Conservation (phyloP, 768 basidiomycete species). For the Postia placenta region DNA sequence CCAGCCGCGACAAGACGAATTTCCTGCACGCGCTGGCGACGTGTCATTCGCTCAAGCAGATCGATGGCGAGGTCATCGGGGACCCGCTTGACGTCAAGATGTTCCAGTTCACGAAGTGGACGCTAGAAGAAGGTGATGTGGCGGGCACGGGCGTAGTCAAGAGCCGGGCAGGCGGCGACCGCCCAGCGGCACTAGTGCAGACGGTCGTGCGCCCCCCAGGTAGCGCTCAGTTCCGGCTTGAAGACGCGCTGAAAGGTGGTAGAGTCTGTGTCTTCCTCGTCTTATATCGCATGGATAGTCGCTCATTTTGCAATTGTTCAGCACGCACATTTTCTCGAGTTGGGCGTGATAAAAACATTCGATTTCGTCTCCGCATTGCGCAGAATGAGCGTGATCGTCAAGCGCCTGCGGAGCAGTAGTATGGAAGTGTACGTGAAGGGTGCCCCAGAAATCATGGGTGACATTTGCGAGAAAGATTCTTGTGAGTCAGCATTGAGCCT, state of each 20-base stretch:
- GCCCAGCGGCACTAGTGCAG: slow-evolving; percentile 88
- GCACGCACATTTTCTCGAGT: slow-evolving; percentile 95
- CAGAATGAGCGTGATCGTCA: slow-evolving; percentile 97
- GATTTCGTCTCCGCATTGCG: slow-evolving; percentile 93
- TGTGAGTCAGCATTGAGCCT: slow-evolving; percentile 46
- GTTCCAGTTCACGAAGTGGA: slow-evolving; percentile 98
- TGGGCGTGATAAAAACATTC: slow-evolving; percentile 93
- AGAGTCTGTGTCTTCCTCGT: slow-evolving; percentile 45
- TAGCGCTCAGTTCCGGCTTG: slow-evolving; percentile 82
- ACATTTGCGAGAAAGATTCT: slow-evolving; percentile 90
- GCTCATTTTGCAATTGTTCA: slow-evolving; percentile 25
- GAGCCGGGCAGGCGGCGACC: slow-evolving; percentile 49
- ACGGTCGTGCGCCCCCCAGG: slow-evolving; percentile 95
- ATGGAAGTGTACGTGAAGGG: slow-evolving; percentile 99
- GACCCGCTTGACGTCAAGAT: slow-evolving; percentile 97
- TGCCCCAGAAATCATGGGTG: slow-evolving; percentile 96
- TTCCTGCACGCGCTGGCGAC: slow-evolving; percentile 92
- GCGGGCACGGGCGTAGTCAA: slow-evolving; percentile 69
- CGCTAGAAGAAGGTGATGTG: slow-evolving; percentile 82
- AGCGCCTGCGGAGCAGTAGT: slow-evolving; percentile 84
- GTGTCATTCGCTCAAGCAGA: slow-evolving; percentile 91
- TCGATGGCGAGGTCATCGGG: slow-evolving; percentile 84
- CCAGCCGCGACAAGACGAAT: slow-evolving; percentile 64
- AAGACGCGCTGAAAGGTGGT: slow-evolving; percentile 86
- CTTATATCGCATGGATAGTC: slow-evolving; percentile 4